phyloP scores from a whole-genome alignment of 2,329 filamentous ascomycete genomes.

The Didymella pinodella region DNA sequence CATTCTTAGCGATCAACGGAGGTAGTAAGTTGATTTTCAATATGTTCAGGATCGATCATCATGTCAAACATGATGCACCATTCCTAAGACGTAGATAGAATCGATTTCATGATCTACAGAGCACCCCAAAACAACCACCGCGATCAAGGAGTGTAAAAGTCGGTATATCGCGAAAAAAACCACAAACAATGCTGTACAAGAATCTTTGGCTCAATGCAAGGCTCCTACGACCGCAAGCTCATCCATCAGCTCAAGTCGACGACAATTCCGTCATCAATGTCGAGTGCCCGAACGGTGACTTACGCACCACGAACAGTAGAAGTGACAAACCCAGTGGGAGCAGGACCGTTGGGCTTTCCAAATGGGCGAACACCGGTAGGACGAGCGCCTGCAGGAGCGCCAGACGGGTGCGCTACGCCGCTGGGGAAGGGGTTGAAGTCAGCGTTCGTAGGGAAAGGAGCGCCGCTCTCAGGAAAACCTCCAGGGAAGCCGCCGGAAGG shows the following conservation, averaged over 20 bases:
- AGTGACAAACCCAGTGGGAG: constrained; percentile 14
- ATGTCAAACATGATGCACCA: neutral
- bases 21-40: too few species aligned
- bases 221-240: neutral
- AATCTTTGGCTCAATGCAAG: constrained; percentile 4
- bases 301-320: constrained; percentile 14
- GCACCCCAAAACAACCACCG: constrained; percentile 8
- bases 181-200: constrained; percentile 10
- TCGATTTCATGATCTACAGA: constrained; percentile 3
- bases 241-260: constrained; percentile 3
- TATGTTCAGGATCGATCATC: neutral
- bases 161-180: neutral
- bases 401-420: neutral
- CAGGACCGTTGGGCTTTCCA: neutral
- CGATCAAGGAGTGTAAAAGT: constrained; percentile 17
- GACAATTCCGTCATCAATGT: neutral
- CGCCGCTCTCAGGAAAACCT: neutral
- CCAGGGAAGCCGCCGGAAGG: constrained; percentile 3
- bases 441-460: neutral
- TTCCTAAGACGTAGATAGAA: constrained; percentile 4
- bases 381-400: constrained; percentile 3
- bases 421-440: neutral
- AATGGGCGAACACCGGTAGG: neutral
- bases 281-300: neutral
- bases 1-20: too few species aligned